A percentile compares a stretch with the other conserved stretches of the same genome.
Conservation (phyloP, 2,329 filamentous ascomycete genomes). For the Gaeumannomyces tritici region DNA sequence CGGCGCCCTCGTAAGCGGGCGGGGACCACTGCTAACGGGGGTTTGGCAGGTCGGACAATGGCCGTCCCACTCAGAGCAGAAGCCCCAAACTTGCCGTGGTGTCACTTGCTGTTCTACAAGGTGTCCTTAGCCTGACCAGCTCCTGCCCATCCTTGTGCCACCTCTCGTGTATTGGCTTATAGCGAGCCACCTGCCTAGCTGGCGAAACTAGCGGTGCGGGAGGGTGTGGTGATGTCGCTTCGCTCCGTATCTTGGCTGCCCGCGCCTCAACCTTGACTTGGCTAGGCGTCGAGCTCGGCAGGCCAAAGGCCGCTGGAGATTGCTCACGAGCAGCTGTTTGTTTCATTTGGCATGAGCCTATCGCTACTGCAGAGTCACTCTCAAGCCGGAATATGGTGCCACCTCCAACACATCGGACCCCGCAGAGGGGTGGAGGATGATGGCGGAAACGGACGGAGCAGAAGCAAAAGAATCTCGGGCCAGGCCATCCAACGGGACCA, state of each 20-base stretch:
- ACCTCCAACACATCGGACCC: neutral
- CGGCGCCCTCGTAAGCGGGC: too few relatives aligned
- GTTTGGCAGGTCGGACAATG: neutral
- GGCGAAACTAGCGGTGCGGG: too few relatives aligned
- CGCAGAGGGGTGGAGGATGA: neutral
- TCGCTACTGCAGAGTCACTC: neutral
- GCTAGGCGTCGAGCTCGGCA: neutral
- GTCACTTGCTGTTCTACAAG: neutral
- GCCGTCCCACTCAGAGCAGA: neutral
- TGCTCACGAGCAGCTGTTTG: neutral
- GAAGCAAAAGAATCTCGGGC: neutral
- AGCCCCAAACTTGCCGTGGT: too few relatives aligned
- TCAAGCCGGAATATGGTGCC: neutral
- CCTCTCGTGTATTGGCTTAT: neutral
- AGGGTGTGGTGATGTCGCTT: neutral
- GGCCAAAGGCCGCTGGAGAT: neutral
- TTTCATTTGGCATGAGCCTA: neutral
- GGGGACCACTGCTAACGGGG: neutral
- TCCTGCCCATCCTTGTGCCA: neutral
- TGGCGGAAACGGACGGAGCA: neutral
- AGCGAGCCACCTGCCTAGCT: neutral
- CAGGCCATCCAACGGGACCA: neutral
- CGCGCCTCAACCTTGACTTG: neutral
- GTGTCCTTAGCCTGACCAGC: neutral
- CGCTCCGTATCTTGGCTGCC: neutral